These are phyloP conservation scores for Fusarium papillatum DNA, from an alignment of 2,329 filamentous ascomycete species.

Conservation along the genomic window DNA sequence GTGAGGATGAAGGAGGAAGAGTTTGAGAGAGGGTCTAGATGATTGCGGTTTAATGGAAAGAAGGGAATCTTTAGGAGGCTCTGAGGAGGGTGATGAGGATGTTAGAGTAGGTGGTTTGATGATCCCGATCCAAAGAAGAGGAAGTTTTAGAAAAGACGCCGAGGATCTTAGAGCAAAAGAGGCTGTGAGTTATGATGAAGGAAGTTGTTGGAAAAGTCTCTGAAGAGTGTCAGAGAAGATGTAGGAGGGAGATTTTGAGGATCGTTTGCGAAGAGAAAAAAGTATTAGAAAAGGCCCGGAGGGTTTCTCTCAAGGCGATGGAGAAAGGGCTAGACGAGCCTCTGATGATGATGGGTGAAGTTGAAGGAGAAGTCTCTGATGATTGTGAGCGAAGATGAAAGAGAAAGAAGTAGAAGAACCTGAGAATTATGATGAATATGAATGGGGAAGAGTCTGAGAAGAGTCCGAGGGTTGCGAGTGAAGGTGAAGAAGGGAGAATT, in stretches of 20 bases:
- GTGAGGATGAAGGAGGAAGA: constrained; percentile 1
- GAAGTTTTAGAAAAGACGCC: background rate
- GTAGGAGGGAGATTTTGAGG: background rate
- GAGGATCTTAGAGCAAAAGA: background rate
- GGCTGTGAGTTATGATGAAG: background rate
- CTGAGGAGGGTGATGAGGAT: background rate
- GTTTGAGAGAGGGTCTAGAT: background rate
- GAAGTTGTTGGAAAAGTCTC: background rate
- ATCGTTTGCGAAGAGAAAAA: background rate
- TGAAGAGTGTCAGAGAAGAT: background rate
- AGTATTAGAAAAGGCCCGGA: background rate
- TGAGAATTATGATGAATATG: background rate
- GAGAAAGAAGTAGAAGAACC: background rate
- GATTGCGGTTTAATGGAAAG: background rate
- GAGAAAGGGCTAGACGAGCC: background rate
- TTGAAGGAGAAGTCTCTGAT: too few relatives aligned
- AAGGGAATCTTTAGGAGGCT: background rate
- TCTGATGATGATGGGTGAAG: background rate
- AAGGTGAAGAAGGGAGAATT: background rate
- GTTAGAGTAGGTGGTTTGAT: background rate
- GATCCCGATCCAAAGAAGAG: background rate
- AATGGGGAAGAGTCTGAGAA: background rate
- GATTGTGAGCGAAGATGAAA: too few relatives aligned
- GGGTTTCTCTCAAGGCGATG: background rate
- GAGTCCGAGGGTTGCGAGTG: too few relatives aligned